Evolutionary conservation across 78 protist genomes (phyloP).

Genomic region (Acrasis kona): DNA sequence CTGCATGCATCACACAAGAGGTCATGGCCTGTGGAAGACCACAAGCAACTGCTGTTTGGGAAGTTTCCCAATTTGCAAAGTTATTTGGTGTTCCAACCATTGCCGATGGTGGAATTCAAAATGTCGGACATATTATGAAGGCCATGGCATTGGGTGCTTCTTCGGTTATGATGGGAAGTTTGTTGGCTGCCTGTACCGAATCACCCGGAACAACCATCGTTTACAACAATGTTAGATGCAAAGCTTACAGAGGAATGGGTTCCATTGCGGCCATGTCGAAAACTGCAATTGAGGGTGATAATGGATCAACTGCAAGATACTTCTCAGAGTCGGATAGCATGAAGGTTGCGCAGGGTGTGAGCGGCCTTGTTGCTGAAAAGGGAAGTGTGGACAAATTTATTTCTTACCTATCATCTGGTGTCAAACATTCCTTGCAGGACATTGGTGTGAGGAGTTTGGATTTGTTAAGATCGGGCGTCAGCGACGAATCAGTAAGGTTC

Average conservation of each 20-base stretch:
- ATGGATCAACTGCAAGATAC: constrained; percentile 55
- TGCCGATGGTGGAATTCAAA: constrained; percentile 91
- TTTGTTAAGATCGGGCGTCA: constrained; percentile 21
- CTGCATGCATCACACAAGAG: constrained; percentile 91
- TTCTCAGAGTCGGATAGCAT: constrained; percentile 35
- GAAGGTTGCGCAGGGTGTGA: constrained; percentile 79
- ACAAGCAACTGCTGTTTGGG: constrained; percentile 80
- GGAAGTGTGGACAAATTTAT: constrained; percentile 31
- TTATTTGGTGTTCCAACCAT: constrained; percentile 68
- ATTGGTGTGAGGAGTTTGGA: constrained; percentile 35
- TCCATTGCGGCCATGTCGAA: constrained; percentile 87
- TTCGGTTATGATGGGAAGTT: constrained; percentile 88
- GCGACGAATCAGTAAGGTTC: constrained; percentile 49
- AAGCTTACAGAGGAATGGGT: constrained; percentile 90
- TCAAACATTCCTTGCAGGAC: constrained; percentile 75
- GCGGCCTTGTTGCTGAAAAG: constrained; percentile 77
- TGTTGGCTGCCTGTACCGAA: constrained; percentile 95
- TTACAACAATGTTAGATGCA: constrained; percentile 69
- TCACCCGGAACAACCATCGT: constrained; percentile 81
- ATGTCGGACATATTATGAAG: constrained; percentile 82
- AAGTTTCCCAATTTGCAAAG: constrained; percentile 41
- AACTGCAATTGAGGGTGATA: constrained; percentile 14
- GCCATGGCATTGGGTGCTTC: constrained; percentile 84
- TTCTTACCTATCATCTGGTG: constrained; percentile 9
- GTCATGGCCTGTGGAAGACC: constrained; percentile 74